phyloP scores from a whole-genome alignment of 1,284 basidiomycete genomes.

The Trichosporon ovoides region DNA sequence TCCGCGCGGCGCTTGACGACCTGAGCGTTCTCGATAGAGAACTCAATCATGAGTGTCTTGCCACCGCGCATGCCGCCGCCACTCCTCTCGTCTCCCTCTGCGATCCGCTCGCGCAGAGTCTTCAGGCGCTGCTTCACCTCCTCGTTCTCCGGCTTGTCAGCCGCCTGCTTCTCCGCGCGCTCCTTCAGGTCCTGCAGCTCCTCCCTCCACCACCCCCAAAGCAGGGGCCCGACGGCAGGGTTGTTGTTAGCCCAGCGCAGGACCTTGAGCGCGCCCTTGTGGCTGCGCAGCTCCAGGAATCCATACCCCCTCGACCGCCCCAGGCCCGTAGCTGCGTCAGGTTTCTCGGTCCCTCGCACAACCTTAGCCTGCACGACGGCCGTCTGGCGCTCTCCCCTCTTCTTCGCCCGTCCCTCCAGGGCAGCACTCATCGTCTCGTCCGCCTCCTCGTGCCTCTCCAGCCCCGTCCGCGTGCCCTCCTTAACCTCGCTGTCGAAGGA shows the following conservation, averaged over 20 bases:
- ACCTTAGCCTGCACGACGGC: constrained; percentile 78
- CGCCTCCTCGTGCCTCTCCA: constrained; percentile 69
- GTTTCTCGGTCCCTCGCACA: constrained; percentile 69
- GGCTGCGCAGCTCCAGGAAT: constrained; percentile 83
- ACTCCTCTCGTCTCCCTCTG: constrained; percentile 36
- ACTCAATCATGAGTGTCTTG: constrained; percentile 74
- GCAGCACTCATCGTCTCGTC: constrained; percentile 48
- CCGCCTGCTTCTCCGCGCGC: constrained; percentile 54
- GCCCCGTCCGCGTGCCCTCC: constrained; percentile 56
- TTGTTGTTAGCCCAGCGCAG: constrained; percentile 94
- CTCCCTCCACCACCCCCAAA: constrained; percentile 75
- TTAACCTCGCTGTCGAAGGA: constrained; percentile 77
- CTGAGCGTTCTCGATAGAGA: constrained; percentile 88
- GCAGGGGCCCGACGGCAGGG: constrained; percentile 58
- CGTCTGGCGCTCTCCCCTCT: constrained; percentile 55
- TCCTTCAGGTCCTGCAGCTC: constrained; percentile 68
- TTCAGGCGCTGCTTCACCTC: constrained; percentile 51
- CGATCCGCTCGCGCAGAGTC: constrained; percentile 37
- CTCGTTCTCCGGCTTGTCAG: constrained; percentile 49
- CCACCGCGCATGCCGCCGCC: constrained; percentile 52
- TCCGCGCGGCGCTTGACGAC: constrained; percentile 48
- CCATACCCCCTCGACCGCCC: constrained; percentile 90
- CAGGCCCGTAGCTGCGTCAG: constrained; percentile 79
- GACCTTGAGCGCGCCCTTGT: constrained; percentile 84
- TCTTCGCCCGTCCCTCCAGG: constrained; percentile 39